Percentiles rank a stretch among this genome's conserved stretches.
Conservation (phyloP, 139 green algal species). For the Eudorina sp. region DNA sequence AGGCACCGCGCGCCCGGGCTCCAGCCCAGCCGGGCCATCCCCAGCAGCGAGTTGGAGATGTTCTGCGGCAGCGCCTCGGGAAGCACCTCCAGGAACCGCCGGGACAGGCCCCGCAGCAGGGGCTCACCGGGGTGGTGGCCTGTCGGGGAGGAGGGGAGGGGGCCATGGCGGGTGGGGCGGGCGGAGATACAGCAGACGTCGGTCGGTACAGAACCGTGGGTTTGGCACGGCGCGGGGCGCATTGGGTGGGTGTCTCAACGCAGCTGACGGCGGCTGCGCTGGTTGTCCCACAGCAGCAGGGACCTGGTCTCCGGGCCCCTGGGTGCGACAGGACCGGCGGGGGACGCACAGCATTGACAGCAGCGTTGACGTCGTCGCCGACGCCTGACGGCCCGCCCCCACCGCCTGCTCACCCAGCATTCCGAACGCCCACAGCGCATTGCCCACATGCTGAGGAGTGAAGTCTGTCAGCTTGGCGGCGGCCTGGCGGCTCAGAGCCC, state of each 20-base stretch:
- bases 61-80: conserved; percentile 14
- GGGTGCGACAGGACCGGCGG: too few species aligned
- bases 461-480: not conserved
- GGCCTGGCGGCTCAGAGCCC: not conserved
- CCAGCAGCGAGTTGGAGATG: conserved; percentile 19
- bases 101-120: not conserved
- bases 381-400: too few species aligned
- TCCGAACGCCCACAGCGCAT: conserved; percentile 71
- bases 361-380: too few species aligned
- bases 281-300: too few species aligned
- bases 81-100: conserved; percentile 18
- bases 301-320: too few species aligned
- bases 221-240: too few species aligned
- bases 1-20: not conserved
- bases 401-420: conserved; percentile 72
- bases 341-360: too few species aligned
- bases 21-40: conserved; percentile 9
- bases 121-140: conserved; percentile 11
- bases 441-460: conserved; percentile 69
- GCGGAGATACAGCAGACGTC: too few species aligned
- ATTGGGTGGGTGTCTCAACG: too few species aligned
- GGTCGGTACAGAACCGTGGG: too few species aligned
- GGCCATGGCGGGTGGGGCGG: not conserved
- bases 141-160: not conserved
- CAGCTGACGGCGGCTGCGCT: too few species aligned